Conservation (phyloP, 768 basidiomycete genomes). For the Glaciozyma antarctica region DNA sequence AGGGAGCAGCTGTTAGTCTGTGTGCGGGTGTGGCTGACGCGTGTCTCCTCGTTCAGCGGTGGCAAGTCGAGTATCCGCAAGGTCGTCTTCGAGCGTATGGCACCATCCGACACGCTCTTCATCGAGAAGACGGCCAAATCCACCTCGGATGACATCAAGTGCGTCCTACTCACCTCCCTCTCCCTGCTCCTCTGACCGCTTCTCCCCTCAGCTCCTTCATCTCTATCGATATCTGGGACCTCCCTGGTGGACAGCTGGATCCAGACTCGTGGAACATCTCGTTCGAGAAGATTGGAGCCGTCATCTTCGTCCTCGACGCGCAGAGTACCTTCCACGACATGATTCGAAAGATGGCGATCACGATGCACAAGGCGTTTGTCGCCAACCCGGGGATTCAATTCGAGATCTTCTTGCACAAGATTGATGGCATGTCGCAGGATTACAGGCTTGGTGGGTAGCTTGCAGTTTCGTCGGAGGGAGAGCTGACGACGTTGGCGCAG, state of each 20-base stretch:
- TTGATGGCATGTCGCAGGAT: conserved; percentile 76
- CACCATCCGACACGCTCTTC: conserved; percentile 77
- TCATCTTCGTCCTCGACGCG: conserved; percentile 92
- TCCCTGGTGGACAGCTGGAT: conserved; percentile 67
- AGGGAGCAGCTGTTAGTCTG: neutral
- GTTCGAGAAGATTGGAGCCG: conserved; percentile 66
- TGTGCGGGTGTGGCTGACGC: neutral
- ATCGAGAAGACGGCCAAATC: conserved; percentile 76
- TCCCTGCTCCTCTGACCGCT: neutral
- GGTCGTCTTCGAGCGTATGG: conserved; percentile 77
- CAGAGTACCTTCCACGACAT: conserved; percentile 51
- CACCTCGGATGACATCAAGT: conserved; percentile 58
- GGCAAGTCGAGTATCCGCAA: conserved; percentile 88
- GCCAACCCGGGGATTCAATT: conserved; percentile 63
- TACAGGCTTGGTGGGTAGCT: conserved; percentile 66
- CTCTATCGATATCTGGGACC: conserved; percentile 90
- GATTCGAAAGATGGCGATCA: conserved; percentile 51
- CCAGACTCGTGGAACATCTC: conserved; percentile 61
- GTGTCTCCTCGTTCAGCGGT: conserved; percentile 48
- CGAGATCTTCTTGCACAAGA: conserved; percentile 92
- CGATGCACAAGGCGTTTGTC: conserved; percentile 53
- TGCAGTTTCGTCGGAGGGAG: neutral
- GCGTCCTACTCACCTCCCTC: conserved; percentile 38
- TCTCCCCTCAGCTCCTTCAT: conserved; percentile 63
- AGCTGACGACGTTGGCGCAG: conserved; percentile 42